Evolutionary conservation across 768 basidiomycete genomes (phyloP), one percentile per base, ranked within the genome.

Genomic region (Lepiota venenata): DNA sequence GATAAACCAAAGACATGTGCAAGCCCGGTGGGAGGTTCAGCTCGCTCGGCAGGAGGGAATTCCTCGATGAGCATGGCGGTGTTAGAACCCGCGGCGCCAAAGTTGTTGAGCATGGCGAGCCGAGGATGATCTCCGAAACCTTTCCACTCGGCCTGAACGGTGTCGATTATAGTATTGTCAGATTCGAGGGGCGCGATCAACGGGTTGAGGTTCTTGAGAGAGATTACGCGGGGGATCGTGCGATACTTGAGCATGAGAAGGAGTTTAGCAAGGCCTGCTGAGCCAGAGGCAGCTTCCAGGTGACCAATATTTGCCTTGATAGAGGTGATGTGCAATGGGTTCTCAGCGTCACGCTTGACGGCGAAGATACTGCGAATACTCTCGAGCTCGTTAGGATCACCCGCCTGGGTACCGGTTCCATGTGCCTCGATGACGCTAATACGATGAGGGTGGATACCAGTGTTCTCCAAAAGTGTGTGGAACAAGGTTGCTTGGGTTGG

Each of bases 221-320:
- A 86, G 39, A 88, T 82, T 51, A 83, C 81, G 29, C 70, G 73
- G 9, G 88, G 88, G 40, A 91, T 85, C 5, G 61, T 62, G 15
- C 69, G 65, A 40, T 85, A 73, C 25, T 68, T 73, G 29, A 91
- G 56, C 88, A 90, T 90, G 44, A 90, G 70, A 32, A 91, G 65
- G 39, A 88, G 69, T 55, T 91, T 91, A 5, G 82, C 86, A 3
- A 91, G 77, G 14, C 87, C 80, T 4, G 85, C 84, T 3, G 83
- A 80, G 1, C 88, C 88, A 11, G 87, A 89, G 14, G 89, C 87
- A 0, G 87, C 87, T 61, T 89, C 88, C 3, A 86, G 69, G 61
- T 91, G 88, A 0, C 89, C 88, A 18, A 89, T 80, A 62, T 87
- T 90, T 7, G 80, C 84, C 58, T 90, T 90, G 61, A 90, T 70